Base-by-base conservation (phyloP, 306 rosid genomes). In the Adenanthera pavonina region DNA sequence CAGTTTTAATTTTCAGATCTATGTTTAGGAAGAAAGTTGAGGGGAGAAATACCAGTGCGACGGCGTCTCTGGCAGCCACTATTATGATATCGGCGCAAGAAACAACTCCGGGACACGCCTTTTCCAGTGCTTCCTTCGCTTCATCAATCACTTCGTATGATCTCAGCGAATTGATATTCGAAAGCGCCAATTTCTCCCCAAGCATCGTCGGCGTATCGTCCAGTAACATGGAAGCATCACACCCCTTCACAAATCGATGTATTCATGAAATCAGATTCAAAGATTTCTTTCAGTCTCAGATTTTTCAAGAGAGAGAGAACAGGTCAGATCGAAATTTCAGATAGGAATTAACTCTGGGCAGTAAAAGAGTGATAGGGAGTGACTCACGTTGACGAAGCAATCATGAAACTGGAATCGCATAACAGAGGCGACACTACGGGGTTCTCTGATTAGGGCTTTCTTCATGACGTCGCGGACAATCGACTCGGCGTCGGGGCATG, bases 371-470 rank as follows among this genome's bases (percentile, higher is more conserved):
- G 14, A 20, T 74, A 38, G 13, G 9, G 34, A 30, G 10, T 5
- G 41, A 66, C 84, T 57, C 78, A 93, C 97, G 69, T 88, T 88
- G 25, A 95, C 97, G 25, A 95, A 86, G 92, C 99, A 95, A 54
- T 93, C 99, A 41, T 95, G 96, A 70, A 92, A 95, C 56, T 95
- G 96, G 74, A 95, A 83, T 20, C 97, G 90, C 99, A 95, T 93
- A 40, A 95, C 96, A 0, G 98, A 95, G 77, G 99, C 99, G 33
- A 89, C 85, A 33, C 98, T 90, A 25, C 97, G 83, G 3, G 97
- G 88, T 75, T 93, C 98, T 78, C 87, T 76, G 15, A 80, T 3
- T 17, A 89, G 71, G 17, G 97, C 93, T 41, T 76, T 92, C 17
- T 78, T 82, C 97, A 95, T 93, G 72, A 88, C 92, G 11, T 83